phyloP scores from a whole-genome alignment of 2,329 filamentous ascomycete species.

The Scopulariopsis brevicaulis region DNA sequence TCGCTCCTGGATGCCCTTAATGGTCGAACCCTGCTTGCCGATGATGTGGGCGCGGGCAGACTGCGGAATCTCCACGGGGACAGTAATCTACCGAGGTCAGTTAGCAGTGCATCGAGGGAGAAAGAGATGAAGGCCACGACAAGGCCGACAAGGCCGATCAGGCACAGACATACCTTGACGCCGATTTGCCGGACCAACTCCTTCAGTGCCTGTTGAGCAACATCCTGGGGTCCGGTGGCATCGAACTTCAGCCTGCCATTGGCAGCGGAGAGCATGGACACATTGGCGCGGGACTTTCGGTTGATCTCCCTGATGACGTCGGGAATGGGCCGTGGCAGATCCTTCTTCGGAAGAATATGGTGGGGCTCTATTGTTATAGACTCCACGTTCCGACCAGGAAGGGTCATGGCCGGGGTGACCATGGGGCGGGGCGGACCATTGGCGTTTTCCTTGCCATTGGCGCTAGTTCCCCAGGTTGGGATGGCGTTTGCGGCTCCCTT shows the following conservation, averaged over 20 bases:
- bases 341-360: slow-evolving; percentile 62
- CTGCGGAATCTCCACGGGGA: slow-evolving; percentile 20
- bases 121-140: background rate
- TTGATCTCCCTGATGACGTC: slow-evolving; percentile 90
- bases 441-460: slow-evolving; percentile 26
- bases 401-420: slow-evolving; percentile 47
- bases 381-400: slow-evolving; percentile 77
- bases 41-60: slow-evolving; percentile 85
- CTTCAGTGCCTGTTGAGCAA: slow-evolving; percentile 78
- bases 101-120: background rate
- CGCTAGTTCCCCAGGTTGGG: slow-evolving; percentile 67
- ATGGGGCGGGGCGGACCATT: slow-evolving; percentile 23
- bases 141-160: background rate
- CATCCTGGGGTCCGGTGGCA: slow-evolving; percentile 71
- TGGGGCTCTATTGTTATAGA: slow-evolving; percentile 61
- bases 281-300: slow-evolving; percentile 75
- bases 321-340: slow-evolving; percentile 74
- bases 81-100: slow-evolving; percentile 6
- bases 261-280: slow-evolving; percentile 65
- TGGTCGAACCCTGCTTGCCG: slow-evolving; percentile 78
- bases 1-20: slow-evolving; percentile 80
- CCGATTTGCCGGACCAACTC: slow-evolving; percentile 84
- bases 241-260: slow-evolving; percentile 70
- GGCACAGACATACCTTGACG: slow-evolving; percentile 48
- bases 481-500: slow-evolving; percentile 55